Evolutionary conservation across 805 yeast species (phyloP), one percentile per base, ranked within the genome.

Genomic region (Yamadazyma tumulicola): DNA sequence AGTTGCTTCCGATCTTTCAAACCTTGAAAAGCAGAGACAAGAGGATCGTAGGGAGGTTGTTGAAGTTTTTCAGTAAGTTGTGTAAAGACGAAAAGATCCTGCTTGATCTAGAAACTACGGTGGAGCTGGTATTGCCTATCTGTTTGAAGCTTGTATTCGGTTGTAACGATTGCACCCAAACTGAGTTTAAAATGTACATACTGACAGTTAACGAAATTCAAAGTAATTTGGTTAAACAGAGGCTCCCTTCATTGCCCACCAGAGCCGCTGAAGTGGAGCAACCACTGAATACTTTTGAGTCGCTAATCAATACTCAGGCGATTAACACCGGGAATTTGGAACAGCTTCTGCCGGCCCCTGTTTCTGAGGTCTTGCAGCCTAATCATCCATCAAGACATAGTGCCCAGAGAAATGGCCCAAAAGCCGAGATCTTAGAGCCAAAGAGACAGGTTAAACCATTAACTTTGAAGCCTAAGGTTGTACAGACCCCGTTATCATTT

Each of bases 21-120:
- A 75, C 77, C 11, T 74, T 86, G 72, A 86, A 86, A 54, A 81
- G 93, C 18, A 66, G 93, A 41, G 89, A 85, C 48, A 71, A 84
- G 11, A 61, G 77, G 28, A 78, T 85, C 25, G 69, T 85, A 5
- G 56, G 61, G 2, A 47, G 45, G 14, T 54, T 72, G 8, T 63
- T 77, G 13, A 72, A 64, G 15, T 70, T 76, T 26, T 79, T 75
- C 29, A 55, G 55, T 1, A 57, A 75, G 12, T 70, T 84, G n/a
- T 67, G 67, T n/a, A 66, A 67, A 18, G 69, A 51, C 38, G 52
- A 51, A 3, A 62, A 59, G 34, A 46, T 62, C 6, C 39, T 45
- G n/a, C 42, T 62, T 20, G 61, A 56, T 18, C 33, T 61, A 14
- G 67, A 62, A 12, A 36, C 51, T 2, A 28, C 49, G 19, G 55